Evolutionary conservation across 352 stramenopile genomes (phyloP).

Genomic region (Pythium aquatile): DNA sequence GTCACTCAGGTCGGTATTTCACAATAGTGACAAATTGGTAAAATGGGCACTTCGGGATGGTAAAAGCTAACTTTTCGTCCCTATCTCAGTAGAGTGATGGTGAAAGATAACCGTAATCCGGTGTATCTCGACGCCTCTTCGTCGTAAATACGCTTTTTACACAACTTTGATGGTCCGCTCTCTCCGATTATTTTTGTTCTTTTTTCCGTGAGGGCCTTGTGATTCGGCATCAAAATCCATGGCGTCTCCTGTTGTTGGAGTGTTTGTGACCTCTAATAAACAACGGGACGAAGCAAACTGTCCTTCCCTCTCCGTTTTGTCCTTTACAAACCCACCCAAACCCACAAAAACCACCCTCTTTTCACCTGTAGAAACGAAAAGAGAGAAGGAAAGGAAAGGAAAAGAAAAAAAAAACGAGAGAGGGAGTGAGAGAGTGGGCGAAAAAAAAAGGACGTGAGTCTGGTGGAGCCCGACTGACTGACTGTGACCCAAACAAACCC

Average conservation of each 20-base stretch:
- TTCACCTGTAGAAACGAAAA: not conserved
- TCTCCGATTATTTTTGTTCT: slow-evolving; percentile 4
- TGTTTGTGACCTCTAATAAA: not conserved
- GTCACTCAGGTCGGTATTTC: no score
- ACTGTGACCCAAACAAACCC: slow-evolving; percentile 5
- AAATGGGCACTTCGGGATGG: no score
- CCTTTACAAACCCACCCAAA: no score
- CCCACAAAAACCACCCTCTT: no score
- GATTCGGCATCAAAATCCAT: not conserved
- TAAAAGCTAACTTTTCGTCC: no score
- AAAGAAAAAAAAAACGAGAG: slow-evolving; percentile 18
- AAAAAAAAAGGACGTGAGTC: slow-evolving; percentile 21
- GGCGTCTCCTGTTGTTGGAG: no score
- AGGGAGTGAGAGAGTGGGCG: slow-evolving; percentile 8
- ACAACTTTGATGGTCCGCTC: slow-evolving; percentile 1
- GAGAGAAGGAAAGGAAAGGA: slow-evolving; percentile 9
- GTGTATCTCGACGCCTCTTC: no score
- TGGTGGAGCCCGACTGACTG: slow-evolving; percentile 17
- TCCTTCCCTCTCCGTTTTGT: not conserved
- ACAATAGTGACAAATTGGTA: no score
- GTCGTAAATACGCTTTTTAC: slow-evolving; percentile 13
- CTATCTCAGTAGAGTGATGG: not conserved
- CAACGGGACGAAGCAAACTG: slow-evolving; percentile 1
- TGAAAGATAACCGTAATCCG: not conserved
- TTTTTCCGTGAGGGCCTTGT: not conserved